These are phyloP conservation scores for Kwoniella mangroviensis DNA, from an alignment of 768 basidiomycete species.

Conservation along the genomic window DNA sequence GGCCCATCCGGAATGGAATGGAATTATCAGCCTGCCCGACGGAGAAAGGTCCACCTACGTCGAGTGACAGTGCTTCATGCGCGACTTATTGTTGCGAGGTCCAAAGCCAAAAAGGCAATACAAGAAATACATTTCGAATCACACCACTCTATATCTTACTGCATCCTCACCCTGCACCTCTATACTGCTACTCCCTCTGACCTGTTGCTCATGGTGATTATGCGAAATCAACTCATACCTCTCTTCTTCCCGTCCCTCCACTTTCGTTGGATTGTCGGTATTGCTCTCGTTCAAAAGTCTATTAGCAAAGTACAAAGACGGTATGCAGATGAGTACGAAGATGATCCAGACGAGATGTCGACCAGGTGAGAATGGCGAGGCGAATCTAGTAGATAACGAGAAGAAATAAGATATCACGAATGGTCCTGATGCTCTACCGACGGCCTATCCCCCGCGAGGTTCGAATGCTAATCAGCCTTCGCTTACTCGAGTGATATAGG, in stretches of 20 bases:
- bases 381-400: conserved; percentile 38
- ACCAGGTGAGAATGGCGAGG: conserved; percentile 26
- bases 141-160: conserved; percentile 13
- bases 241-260: conserved; percentile 22
- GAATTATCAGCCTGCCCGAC: too few relatives aligned
- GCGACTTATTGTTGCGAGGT: too few relatives aligned
- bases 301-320: conserved; percentile 32
- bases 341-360: conserved; percentile 45
- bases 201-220: conserved; percentile 1
- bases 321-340: conserved; percentile 29
- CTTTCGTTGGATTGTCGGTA: not conserved
- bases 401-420: conserved; percentile 44
- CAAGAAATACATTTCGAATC: not conserved
- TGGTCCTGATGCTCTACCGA: conserved; percentile 39
- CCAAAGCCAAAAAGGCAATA: too few relatives aligned
- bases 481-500: not conserved
- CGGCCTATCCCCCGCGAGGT: conserved; percentile 13
- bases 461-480: not conserved
- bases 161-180: conserved; percentile 10
- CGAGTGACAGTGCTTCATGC: too few relatives aligned
- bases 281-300: conserved; percentile 6
- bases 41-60: too few relatives aligned
- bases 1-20: too few relatives aligned
- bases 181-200: conserved; percentile 11
- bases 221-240: conserved; percentile 24